Percentiles rank a stretch among this genome's conserved stretches.
phyloP scores from a whole-genome alignment of 305 asterid genomes.

The Fraxinus albicans region DNA sequence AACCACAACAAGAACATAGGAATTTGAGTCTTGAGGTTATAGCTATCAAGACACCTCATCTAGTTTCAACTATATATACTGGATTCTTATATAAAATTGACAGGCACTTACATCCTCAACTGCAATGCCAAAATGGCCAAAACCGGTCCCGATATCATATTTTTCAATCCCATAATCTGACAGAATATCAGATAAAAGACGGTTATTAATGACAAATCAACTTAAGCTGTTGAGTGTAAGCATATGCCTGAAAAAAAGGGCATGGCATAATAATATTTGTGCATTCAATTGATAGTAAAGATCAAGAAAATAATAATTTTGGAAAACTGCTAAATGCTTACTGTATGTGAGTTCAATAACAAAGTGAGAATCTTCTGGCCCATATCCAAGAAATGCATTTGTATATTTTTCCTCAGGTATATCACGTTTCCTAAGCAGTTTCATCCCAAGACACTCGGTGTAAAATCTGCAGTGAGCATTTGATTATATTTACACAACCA shows the following conservation, averaged over 20 bases:
- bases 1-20: not conserved
- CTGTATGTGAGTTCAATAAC: slow-evolving; percentile 29
- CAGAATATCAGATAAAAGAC: not conserved
- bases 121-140: slow-evolving; percentile 96
- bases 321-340: slow-evolving; percentile 21
- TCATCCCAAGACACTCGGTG: slow-evolving; percentile 97
- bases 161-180: not conserved
- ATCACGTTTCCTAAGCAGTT: slow-evolving; percentile 90
- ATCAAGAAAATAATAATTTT: not conserved
- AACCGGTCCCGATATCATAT: slow-evolving; percentile 33
- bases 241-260: not conserved
- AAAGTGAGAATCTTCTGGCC: slow-evolving; percentile 97
- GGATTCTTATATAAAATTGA: slow-evolving; percentile 13
- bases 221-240: not conserved
- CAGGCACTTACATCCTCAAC: slow-evolving; percentile 83
- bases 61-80: not conserved
- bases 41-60: not conserved
- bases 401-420: slow-evolving; percentile 93
- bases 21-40: not conserved
- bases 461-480: slow-evolving; percentile 71
- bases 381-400: slow-evolving; percentile 97
- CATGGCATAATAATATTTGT: not conserved
- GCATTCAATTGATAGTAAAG: not conserved
- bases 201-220: not conserved
- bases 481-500: slow-evolving; percentile 12